Conservation (phyloP, 2,329 filamentous ascomycete species). For the Fusarium sarcochroum region DNA sequence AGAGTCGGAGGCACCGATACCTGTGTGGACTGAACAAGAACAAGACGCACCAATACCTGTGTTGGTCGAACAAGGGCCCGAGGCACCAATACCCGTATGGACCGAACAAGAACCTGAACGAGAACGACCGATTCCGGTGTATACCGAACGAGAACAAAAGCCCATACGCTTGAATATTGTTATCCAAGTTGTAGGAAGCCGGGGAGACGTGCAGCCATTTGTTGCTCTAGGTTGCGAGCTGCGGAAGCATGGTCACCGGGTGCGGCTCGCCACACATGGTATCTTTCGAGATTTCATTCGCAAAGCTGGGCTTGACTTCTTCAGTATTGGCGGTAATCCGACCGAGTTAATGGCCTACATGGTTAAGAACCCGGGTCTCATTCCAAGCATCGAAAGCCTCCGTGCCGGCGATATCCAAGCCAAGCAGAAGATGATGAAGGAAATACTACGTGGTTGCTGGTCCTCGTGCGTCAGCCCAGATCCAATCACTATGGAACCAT, state of each 20-base stretch:
- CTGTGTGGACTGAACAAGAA: too few relatives aligned
- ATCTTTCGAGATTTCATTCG: slow-evolving; percentile 54
- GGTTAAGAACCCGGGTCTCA: slow-evolving; percentile 51
- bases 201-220: slow-evolving; percentile 85
- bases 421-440: slow-evolving; percentile 48
- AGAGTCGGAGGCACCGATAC: too few relatives aligned
- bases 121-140: too few relatives aligned
- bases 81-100: too few relatives aligned
- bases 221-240: slow-evolving; percentile 78
- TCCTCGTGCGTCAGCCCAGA: slow-evolving; percentile 44
- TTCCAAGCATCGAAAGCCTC: slow-evolving; percentile 48
- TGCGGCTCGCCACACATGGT: slow-evolving; percentile 78
- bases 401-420: slow-evolving; percentile 48
- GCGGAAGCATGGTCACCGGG: slow-evolving; percentile 78
- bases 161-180: slow-evolving; percentile 70
- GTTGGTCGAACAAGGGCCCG: too few relatives aligned
- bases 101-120: too few relatives aligned
- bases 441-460: slow-evolving; percentile 53
- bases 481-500: slow-evolving; percentile 49
- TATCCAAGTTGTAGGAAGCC: slow-evolving; percentile 84
- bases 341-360: slow-evolving; percentile 45
- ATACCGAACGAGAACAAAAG: too few relatives aligned
- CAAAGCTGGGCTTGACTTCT: slow-evolving; percentile 68
- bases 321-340: slow-evolving; percentile 67
- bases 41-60: too few relatives aligned